Base-by-base conservation (phyloP, 139 green algal genomes). In the Micractinium conductrix region DNA sequence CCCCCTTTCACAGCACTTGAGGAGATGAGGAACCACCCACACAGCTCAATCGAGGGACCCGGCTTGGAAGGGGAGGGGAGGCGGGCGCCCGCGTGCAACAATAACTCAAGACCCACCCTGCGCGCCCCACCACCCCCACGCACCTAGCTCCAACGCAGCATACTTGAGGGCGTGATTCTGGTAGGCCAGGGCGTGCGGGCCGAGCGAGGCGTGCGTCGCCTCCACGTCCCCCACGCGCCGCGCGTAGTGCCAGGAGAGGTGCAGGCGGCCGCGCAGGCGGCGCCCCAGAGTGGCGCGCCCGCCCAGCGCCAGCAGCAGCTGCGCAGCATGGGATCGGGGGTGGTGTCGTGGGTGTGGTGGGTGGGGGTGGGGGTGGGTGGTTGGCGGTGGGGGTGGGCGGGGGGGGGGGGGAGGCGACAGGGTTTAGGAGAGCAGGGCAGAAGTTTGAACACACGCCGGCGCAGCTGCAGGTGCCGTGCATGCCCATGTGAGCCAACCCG, bases 241-340 rank as follows among this genome's bases (percentile, higher is more conserved):
- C 0, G 40, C 19, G 78, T 90, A 90, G 35, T 48, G 68, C 79
- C 78, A 87, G 44, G 78, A 82, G 50, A 90, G 42, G 22, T 45
- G 43, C 62, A 79, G 71, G 38, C 79, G 81, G 81, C 89, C 89
- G 26, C 80, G 38, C 79, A 93, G 67, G 40, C 4, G 35, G 28
- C 76, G 69, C 33, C 28, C 62, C 9, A 92, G 9, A 19, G 12
- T 3, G 26, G 38, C 1, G 14, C 40, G 28, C 26, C 86, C 86
- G 37, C 88, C 90, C 26, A 85, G 53, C 21, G 76, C 75, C 5
- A 50, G 37, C 38, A 88, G 42, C 4, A 90, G 53, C 80, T 88
- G 75, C 67, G 26, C 0, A 3, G 24, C 0, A 35, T 4, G 28
- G 42, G 72, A 50, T 50, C 16, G 68, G 4, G 37, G 14, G 33